These are phyloP conservation scores for Helichrysum umbraculigerum DNA, from an alignment of 129 eudicot species.

Conservation along the genomic window DNA sequence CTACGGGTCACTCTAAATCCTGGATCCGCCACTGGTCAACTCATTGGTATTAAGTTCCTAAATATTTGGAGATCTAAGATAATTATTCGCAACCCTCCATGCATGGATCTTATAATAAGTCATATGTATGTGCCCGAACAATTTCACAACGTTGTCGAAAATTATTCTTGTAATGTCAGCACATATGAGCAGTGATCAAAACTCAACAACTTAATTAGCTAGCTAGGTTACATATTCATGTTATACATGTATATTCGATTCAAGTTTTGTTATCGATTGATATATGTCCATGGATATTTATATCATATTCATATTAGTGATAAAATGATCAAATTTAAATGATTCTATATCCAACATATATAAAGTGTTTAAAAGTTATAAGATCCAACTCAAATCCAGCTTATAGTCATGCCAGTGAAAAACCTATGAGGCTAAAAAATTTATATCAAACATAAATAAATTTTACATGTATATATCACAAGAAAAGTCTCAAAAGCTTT, in stretches of 20 bases:
- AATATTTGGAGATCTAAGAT: neutral
- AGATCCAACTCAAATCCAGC: neutral
- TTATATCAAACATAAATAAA: neutral
- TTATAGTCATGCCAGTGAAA: neutral
- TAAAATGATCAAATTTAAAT: neutral
- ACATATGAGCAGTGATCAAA: too few species aligned
- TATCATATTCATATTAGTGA: neutral
- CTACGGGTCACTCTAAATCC: too few species aligned
- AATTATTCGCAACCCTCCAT: neutral
- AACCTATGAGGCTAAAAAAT: neutral
- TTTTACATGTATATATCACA: neutral
- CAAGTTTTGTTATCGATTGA: too few species aligned
- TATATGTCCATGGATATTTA: too few species aligned
- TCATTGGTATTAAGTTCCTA: neutral
- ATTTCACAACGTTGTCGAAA: too few species aligned
- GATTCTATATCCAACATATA: neutral
- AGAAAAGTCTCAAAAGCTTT: constrained; percentile 48
- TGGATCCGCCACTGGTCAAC: too few species aligned
- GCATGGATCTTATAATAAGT: neutral
- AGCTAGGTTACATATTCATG: too few species aligned
- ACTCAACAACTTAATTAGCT: too few species aligned
- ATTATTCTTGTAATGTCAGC: too few species aligned
- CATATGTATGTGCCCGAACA: too few species aligned
- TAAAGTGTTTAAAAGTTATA: neutral
- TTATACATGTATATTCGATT: too few species aligned